phyloP scores from a whole-genome alignment of 2,329 filamentous ascomycete genomes.

The Grosmannia huntii region DNA sequence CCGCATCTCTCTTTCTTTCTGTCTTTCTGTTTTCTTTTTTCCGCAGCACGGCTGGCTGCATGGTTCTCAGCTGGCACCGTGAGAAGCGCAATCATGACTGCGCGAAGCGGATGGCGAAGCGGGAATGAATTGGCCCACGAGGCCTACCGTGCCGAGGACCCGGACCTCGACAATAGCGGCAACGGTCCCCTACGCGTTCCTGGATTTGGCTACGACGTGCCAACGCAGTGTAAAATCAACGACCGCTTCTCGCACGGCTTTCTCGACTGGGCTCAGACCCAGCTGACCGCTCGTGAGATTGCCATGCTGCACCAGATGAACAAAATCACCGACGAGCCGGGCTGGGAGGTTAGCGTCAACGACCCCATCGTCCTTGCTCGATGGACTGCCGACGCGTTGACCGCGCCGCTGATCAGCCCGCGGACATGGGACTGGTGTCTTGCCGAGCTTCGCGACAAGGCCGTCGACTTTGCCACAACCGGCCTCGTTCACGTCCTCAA shows the following conservation, averaged over 20 bases:
- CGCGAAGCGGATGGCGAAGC: no score
- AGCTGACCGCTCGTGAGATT: conserved; percentile 16
- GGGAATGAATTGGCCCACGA: no score
- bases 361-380: conserved; percentile 18
- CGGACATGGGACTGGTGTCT: conserved; percentile 18
- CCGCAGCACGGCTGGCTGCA: no score
- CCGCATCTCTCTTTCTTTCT: no score
- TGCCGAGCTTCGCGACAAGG: conserved; percentile 37
- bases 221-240: not conserved
- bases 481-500: conserved; percentile 31
- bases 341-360: conserved; percentile 22
- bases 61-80: no score
- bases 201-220: not conserved
- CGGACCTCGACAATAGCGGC: conserved; percentile 1
- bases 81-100: no score
- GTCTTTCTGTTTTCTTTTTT: no score
- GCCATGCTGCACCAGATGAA: conserved; percentile 23
- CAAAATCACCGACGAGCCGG: conserved; percentile 21
- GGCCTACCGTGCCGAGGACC: no score
- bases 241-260: not conserved
- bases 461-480: conserved; percentile 24
- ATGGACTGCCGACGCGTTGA: conserved; percentile 19
- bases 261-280: not conserved
- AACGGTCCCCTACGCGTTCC: conserved; percentile 1
- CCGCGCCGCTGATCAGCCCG: not conserved